These are phyloP conservation scores for Colletotrichum kahawae DNA, from an alignment of 2,329 filamentous ascomycete genomes.

Conservation along the genomic window DNA sequence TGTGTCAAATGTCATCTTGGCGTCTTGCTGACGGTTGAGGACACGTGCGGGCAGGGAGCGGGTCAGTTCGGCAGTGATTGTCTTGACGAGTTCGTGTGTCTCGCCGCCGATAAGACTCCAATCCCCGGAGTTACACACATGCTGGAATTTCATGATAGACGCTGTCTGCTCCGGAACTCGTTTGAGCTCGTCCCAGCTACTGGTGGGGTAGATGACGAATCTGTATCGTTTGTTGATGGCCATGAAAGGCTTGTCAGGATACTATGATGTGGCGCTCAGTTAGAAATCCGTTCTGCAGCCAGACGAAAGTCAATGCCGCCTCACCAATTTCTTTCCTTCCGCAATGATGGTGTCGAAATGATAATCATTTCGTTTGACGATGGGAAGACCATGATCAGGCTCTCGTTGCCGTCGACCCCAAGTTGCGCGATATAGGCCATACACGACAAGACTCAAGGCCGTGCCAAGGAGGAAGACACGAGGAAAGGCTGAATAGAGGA, in stretches of 20 bases:
- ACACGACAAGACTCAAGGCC: not conserved
- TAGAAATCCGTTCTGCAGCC: too few relatives aligned
- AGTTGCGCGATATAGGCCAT: not conserved
- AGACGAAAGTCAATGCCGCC: fast-evolving
- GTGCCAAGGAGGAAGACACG: not conserved
- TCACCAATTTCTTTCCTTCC: not conserved
- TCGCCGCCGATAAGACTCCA: not conserved
- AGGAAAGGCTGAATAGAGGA: not conserved
- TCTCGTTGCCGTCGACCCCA: not conserved
- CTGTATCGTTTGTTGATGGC: not conserved
- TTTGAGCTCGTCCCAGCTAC: not conserved
- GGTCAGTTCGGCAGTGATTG: not conserved
- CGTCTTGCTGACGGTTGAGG: not conserved
- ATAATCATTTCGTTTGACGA: not conserved
- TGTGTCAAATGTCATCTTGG: not conserved
- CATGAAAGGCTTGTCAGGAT: not conserved
- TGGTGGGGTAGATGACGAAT: not conserved
- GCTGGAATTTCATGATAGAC: not conserved
- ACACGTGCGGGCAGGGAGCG: not conserved
- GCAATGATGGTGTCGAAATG: not conserved
- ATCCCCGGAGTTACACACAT: not conserved
- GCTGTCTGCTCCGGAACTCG: not conserved
- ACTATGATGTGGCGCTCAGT: not conserved
- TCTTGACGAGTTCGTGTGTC: not conserved
- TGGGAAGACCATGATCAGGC: not conserved